phyloP scores from a whole-genome alignment of 306 rosid genomes.

The Casuarina equisetifolia region DNA sequence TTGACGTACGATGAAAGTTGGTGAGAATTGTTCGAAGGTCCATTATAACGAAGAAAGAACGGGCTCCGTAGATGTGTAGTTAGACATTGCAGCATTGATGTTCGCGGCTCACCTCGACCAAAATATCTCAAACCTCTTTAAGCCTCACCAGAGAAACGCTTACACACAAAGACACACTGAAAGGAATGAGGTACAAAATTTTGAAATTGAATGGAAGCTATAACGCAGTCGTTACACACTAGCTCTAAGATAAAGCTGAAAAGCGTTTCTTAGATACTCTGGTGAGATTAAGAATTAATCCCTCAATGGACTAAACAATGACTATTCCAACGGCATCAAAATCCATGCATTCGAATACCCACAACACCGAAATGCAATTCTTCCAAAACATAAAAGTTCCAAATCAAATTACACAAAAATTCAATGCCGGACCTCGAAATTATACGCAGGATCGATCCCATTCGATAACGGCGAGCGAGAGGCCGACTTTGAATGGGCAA shows the following conservation, averaged over 20 bases:
- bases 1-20: background rate
- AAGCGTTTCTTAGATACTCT: background rate
- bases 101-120: background rate
- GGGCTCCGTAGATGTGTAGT: background rate
- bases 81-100: no score
- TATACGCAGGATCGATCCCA: conserved; percentile 46
- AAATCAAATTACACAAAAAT: background rate
- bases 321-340: background rate
- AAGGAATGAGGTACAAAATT: background rate
- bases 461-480: conserved; percentile 53
- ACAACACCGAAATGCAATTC: background rate
- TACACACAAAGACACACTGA: background rate
- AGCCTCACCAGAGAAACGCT: background rate
- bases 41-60: background rate
- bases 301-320: background rate
- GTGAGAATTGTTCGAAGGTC: background rate
- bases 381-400: background rate
- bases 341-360: background rate
- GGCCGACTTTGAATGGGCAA: conserved; percentile 45
- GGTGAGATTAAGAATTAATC: background rate
- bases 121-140: background rate
- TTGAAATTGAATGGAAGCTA: background rate
- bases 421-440: conserved; percentile 52
- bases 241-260: background rate
- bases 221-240: background rate